Conservation (phyloP, 2,329 filamentous ascomycete species). For the Didymella pinodella region DNA sequence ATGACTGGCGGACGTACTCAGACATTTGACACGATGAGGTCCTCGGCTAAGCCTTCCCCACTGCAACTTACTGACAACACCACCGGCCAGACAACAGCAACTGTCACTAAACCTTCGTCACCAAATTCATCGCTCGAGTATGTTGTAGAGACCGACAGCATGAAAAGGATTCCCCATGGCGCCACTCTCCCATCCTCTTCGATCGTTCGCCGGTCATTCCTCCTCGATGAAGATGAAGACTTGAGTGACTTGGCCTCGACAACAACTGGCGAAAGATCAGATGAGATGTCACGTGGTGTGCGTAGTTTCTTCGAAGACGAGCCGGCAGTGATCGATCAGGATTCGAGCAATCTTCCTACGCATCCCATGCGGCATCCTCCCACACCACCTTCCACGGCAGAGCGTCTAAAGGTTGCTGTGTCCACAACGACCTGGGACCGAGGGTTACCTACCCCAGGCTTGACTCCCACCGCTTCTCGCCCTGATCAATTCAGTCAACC, state of each 20-base stretch:
- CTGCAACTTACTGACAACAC: conserved; percentile 35
- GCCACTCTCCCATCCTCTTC: conserved; percentile 51
- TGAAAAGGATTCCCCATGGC: conserved; percentile 57
- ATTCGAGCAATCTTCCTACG: conserved; percentile 37
- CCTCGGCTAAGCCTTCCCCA: conserved; percentile 52
- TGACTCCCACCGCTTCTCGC: conserved; percentile 47
- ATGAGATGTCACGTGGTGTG: conserved; percentile 50
- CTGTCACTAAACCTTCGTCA: conserved; percentile 39
- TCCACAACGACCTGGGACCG: conserved; percentile 45
- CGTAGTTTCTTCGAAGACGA: conserved; percentile 61
- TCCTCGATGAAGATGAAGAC: conserved; percentile 63
- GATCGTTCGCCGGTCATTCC: conserved; percentile 54
- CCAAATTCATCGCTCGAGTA: conserved; percentile 61
- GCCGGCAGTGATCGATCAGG: conserved; percentile 46
- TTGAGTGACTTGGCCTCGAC: conserved; percentile 63
- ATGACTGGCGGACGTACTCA: conserved; percentile 26
- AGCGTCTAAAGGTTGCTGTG: conserved; percentile 37
- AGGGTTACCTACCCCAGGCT: conserved; percentile 49
- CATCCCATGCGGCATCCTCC: conserved; percentile 52
- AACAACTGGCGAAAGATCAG: conserved; percentile 59
- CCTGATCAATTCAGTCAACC: conserved; percentile 33
- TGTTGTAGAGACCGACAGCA: conserved; percentile 60
- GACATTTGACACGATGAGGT: conserved; percentile 57
- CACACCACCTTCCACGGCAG: conserved; percentile 55
- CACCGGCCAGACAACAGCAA: conserved; percentile 24